Base-by-base conservation (phyloP, 2,329 filamentous ascomycete genomes). In the Truncatella angustata region DNA sequence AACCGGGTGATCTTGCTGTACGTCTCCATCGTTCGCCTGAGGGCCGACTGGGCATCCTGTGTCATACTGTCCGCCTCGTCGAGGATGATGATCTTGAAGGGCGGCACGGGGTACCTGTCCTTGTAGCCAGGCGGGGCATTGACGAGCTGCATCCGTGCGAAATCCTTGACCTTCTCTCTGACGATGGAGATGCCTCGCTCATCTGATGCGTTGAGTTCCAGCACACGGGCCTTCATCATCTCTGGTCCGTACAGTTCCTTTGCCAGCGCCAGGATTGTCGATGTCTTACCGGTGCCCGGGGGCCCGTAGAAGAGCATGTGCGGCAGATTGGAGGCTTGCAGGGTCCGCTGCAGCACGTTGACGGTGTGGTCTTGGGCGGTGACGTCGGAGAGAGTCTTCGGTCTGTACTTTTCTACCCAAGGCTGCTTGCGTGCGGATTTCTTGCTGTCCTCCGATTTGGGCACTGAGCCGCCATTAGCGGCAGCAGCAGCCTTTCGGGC, bases 231-330 rank as follows among this genome's bases (percentile, higher is more conserved):
- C 65, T 91, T 92, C 65, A 96, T 89, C 63, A 99, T 85, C 60
- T 96, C 91, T 37, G 94, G 94, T 1, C 94, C 95, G 73, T 96
- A 99, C 55, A 99, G 88, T 67, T 97, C 92, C 73, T 97, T 97
- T 51, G 94, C 92, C 26, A 99, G 86, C 2, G 95, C 95, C 58
- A 99, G 88, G 62, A 99, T 91, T 0, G 95, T 99, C 2, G 91
- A 96, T 1, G 94, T 99, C 76, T 99, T 99, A 61, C 94, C 94
- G 0, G 94, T 99, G 37, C 94, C 94, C 0, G 94, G 95, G 0
- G 95, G 94, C 4, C 94, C 94, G 68, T 99, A 99, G 79, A 97
- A 97, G 64, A 99, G 89, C 91, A 99, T 97, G 72, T 99, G 95
- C 3, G 94, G 94, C 35, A 91, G 88, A 66, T 99, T 99, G 57